Percentiles rank a stretch among this genome's conserved stretches.
These are phyloP conservation scores for Galeopsis tetrahit DNA, from an alignment of 257 asterid species.

Conservation along the genomic window DNA sequence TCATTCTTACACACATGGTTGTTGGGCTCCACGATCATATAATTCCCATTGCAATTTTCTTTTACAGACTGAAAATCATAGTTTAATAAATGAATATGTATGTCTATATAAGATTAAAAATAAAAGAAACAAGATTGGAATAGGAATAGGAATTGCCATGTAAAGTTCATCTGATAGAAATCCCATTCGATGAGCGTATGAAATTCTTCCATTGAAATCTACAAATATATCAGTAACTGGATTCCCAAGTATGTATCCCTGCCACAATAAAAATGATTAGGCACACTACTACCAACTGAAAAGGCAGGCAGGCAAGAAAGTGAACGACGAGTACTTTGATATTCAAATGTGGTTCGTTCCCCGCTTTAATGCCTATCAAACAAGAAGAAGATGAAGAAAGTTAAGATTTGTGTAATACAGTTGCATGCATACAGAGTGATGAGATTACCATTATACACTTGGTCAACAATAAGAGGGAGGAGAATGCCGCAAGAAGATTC, in stretches of 20 bases:
- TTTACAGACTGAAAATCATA: too few relatives aligned
- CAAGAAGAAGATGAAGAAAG: neutral
- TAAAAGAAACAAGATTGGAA: too few relatives aligned
- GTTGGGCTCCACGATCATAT: constrained; percentile 8
- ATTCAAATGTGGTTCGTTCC: constrained; percentile 30
- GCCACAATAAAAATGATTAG: neutral
- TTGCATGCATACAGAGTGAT: neutral
- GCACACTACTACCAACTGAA: neutral
- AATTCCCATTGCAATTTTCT: constrained; percentile 32
- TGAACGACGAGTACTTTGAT: constrained; percentile 28
- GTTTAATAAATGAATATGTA: too few relatives aligned
- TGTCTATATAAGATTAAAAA: too few relatives aligned
- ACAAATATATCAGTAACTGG: neutral
- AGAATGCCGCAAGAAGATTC: constrained; percentile 36
- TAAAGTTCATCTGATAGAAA: constrained; percentile 39
- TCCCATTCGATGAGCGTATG: constrained; percentile 45
- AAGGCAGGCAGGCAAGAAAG: neutral
- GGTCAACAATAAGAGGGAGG: constrained; percentile 31
- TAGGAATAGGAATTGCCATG: constrained; percentile 29
- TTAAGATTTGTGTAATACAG: too few relatives aligned
- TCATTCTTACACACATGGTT: constrained; percentile 28
- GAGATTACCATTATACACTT: constrained; percentile 29
- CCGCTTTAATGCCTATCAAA: constrained; percentile 37
- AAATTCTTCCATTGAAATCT: constrained; percentile 25
- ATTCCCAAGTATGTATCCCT: constrained; percentile 46